These are phyloP conservation scores for Coemansia furcata DNA, from an alignment of 192 early-diverging fungal species.

Conservation along the genomic window DNA sequence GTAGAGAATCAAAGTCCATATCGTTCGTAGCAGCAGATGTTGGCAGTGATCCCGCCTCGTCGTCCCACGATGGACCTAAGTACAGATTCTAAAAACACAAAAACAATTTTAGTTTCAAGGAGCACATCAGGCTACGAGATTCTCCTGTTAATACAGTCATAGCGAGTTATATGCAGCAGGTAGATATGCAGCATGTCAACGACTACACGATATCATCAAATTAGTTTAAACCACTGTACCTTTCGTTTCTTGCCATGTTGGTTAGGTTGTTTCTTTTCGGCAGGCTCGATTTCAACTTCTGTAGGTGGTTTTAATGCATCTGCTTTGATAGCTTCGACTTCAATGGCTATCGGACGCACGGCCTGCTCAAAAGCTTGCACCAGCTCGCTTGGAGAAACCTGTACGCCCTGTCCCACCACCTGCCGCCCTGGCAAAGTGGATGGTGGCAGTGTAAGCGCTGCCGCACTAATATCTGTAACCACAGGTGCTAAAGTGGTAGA, in stretches of 20 bases:
- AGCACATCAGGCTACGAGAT: neutral
- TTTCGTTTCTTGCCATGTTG: slow-evolving; percentile 37
- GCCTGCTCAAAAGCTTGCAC: neutral
- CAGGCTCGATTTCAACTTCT: neutral
- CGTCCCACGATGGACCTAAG: slow-evolving; percentile 50
- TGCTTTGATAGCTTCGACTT: neutral
- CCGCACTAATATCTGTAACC: neutral
- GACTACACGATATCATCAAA: neutral
- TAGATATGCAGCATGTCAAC: neutral
- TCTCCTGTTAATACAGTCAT: neutral
- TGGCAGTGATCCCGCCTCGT: slow-evolving; percentile 42
- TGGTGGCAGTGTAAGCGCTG: neutral
- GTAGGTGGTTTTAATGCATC: neutral
- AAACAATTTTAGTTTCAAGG: neutral
- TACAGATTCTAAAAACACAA: slow-evolving; percentile 27
- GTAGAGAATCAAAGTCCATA: slow-evolving; percentile 45
- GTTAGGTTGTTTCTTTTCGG: slow-evolving; percentile 11
- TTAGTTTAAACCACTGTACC: slow-evolving; percentile 10
- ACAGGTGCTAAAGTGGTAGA: neutral
- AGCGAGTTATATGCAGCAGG: neutral
- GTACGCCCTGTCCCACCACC: neutral
- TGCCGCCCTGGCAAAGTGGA: neutral
- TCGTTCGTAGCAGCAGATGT: slow-evolving; percentile 33
- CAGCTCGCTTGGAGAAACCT: neutral
- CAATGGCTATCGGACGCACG: neutral